Evolutionary conservation across 495 filamentous ascomycete species (phyloP).

Genomic region (Penicillium cinerascens): DNA sequence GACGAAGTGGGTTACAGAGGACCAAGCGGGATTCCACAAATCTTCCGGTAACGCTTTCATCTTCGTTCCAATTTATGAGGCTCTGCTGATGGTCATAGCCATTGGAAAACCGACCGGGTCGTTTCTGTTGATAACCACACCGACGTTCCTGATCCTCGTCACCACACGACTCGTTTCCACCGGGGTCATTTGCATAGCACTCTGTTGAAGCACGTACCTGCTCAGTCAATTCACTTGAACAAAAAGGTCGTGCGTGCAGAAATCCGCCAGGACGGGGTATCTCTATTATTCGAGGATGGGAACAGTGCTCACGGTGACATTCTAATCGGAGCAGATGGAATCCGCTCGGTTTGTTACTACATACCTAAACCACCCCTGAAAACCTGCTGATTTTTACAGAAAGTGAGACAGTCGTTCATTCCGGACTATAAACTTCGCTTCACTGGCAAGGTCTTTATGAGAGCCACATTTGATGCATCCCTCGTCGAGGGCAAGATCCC

Average conservation of each 20-base stretch:
- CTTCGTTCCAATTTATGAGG: not conserved
- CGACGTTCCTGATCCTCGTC: conserved; percentile 36
- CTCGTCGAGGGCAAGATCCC: conserved; percentile 36
- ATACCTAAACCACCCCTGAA: not conserved
- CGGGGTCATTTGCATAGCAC: conserved; percentile 45
- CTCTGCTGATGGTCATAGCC: conserved; percentile 7
- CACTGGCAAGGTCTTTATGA: conserved; percentile 44
- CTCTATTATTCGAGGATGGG: conserved; percentile 30
- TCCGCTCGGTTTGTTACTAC: conserved; percentile 26
- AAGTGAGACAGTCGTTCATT: conserved; percentile 33
- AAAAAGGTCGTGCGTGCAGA: conserved; percentile 19
- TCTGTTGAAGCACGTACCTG: conserved; percentile 38
- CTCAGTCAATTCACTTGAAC: conserved; percentile 23
- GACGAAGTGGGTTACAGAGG: conserved; percentile 41
- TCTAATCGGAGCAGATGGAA: conserved; percentile 36
- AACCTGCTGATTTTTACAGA: conserved; percentile 6
- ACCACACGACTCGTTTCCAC: conserved; percentile 46
- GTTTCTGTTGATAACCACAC: conserved; percentile 36
- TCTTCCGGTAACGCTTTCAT: conserved; percentile 27
- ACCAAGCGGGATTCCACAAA: conserved; percentile 36
- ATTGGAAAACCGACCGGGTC: conserved; percentile 46
- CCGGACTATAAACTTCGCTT: conserved; percentile 39
- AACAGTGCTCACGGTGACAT: conserved; percentile 26
- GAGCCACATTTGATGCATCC: conserved; percentile 43
- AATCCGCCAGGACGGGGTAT: conserved; percentile 14